Evolutionary conservation across 2,329 filamentous ascomycete species (phyloP).

Genomic region (Niveomyces coronatus): DNA sequence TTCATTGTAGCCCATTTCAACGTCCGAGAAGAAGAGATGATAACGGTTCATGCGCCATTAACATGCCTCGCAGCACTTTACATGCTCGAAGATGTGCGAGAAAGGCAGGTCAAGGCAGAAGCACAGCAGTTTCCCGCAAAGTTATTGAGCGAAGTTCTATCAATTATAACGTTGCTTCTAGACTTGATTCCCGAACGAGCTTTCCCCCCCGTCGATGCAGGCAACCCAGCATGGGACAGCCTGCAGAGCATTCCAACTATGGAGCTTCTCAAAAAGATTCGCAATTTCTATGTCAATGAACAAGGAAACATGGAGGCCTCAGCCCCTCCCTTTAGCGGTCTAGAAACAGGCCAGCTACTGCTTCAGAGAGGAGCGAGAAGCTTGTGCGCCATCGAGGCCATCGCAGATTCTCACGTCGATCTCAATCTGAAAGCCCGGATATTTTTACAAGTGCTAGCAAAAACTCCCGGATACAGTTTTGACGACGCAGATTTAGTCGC

Average conservation of each 20-base stretch:
- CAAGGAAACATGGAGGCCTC: conserved; percentile 58
- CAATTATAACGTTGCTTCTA: conserved; percentile 46
- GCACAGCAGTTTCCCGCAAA: conserved; percentile 24
- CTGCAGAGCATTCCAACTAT: conserved; percentile 15
- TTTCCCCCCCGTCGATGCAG: conserved; percentile 32
- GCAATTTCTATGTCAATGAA: conserved; percentile 57
- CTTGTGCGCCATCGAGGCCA: conserved; percentile 37
- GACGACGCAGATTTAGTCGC: conserved; percentile 38
- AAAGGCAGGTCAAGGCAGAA: conserved; percentile 20
- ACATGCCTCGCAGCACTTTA: conserved; percentile 48
- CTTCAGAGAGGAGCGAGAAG: conserved; percentile 48
- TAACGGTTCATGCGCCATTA: conserved; percentile 73
- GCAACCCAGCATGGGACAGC: conserved; percentile 12
- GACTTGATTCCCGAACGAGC: conserved; percentile 55
- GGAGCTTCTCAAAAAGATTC: conserved; percentile 52
- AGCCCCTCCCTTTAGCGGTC: conserved; percentile 46
- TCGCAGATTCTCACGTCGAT: conserved; percentile 32
- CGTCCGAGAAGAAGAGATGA: conserved; percentile 91
- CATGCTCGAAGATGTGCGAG: conserved; percentile 47
- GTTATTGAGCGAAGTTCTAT: conserved; percentile 26
- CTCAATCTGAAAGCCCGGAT: conserved; percentile 49
- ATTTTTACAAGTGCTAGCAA: conserved; percentile 46
- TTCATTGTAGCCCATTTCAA: conserved; percentile 89
- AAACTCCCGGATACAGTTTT: conserved; percentile 34
- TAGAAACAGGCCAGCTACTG: conserved; percentile 50